phyloP scores from a whole-genome alignment of 2,329 filamentous ascomycete species.

The Triangularia setosa region DNA sequence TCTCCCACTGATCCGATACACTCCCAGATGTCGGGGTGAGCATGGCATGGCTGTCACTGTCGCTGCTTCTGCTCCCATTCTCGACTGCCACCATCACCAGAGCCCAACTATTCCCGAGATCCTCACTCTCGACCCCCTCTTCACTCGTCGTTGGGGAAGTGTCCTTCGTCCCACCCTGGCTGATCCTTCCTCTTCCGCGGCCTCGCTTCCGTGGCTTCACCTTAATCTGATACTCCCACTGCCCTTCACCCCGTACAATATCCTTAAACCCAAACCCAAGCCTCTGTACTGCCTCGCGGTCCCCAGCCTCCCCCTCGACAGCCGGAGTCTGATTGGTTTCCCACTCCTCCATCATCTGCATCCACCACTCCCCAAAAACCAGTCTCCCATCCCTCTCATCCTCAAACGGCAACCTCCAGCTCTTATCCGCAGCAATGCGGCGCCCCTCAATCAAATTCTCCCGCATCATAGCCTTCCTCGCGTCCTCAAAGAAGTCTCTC shows the following conservation, averaged over 20 bases:
- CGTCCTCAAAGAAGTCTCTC: not conserved
- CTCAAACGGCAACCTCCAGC: not conserved
- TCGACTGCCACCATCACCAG: not conserved
- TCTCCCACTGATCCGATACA: not conserved
- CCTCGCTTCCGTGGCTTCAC: not conserved
- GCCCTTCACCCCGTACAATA: not conserved
- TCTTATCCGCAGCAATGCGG: not conserved
- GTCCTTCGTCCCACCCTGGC: not conserved
- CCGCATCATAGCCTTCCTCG: not conserved
- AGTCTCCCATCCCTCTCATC: not conserved
- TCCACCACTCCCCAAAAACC: not conserved
- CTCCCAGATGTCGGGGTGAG: not conserved
- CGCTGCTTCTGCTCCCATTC: not conserved
- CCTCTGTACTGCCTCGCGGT: not conserved
- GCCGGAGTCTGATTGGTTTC: not conserved
- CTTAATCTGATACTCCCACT: not conserved
- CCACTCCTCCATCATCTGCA: not conserved
- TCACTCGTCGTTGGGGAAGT: not conserved
- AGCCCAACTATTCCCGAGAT: not conserved
- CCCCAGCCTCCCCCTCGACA: not conserved
- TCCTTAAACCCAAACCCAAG: not conserved
- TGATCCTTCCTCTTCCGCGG: not conserved
- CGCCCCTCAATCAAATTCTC: not conserved
- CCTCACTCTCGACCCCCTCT: not conserved
- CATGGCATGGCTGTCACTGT: not conserved